These are phyloP conservation scores for Berberis vulgaris DNA, from an alignment of 164 flowering plant genomes.

Conservation along the genomic window DNA sequence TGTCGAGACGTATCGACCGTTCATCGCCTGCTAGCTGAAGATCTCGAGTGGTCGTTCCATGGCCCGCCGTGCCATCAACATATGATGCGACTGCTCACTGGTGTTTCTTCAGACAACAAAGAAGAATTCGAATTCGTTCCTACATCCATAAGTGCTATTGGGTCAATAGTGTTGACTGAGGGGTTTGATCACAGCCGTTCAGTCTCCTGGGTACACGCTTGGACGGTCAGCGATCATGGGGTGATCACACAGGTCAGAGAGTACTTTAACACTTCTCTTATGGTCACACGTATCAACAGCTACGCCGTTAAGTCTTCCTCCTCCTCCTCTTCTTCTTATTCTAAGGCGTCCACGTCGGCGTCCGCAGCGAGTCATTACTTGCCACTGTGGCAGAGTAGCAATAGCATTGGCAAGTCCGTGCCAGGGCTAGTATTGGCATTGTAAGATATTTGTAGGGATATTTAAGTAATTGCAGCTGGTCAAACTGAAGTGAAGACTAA, in stretches of 20 bases:
- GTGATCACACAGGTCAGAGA: slow-evolving; percentile 24
- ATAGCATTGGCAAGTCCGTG: slow-evolving; percentile 16
- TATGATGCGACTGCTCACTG: slow-evolving; percentile 79
- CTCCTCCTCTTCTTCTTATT: too few relatives aligned
- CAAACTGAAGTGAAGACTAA: too few relatives aligned
- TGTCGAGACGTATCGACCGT: slow-evolving; percentile 62
- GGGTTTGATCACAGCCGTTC: slow-evolving; percentile 12
- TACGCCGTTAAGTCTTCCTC: neutral
- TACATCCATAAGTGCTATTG: slow-evolving; percentile 35
- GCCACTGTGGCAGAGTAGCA: slow-evolving; percentile 21
- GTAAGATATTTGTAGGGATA: neutral
- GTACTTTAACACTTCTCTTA: slow-evolving; percentile 30
- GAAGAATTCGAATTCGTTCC: slow-evolving; percentile 31
- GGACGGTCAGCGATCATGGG: slow-evolving; percentile 26
- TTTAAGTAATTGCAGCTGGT: neutral
- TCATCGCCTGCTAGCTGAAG: slow-evolving; percentile 56
- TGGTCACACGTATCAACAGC: slow-evolving; percentile 17
- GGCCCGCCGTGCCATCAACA: slow-evolving; percentile 30
- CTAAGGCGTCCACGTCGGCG: neutral
- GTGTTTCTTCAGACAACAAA: slow-evolving; percentile 7
- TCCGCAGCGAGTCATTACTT: slow-evolving; percentile 3
- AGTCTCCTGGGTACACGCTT: slow-evolving; percentile 26
- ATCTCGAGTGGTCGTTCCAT: slow-evolving; percentile 95
- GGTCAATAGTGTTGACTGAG: slow-evolving; percentile 57
- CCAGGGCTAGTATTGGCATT: slow-evolving; percentile 27